A percentile compares a stretch with the other conserved stretches of the same genome.
phyloP scores from a whole-genome alignment of 441 rosid genomes.

The Geranium incanum region DNA sequence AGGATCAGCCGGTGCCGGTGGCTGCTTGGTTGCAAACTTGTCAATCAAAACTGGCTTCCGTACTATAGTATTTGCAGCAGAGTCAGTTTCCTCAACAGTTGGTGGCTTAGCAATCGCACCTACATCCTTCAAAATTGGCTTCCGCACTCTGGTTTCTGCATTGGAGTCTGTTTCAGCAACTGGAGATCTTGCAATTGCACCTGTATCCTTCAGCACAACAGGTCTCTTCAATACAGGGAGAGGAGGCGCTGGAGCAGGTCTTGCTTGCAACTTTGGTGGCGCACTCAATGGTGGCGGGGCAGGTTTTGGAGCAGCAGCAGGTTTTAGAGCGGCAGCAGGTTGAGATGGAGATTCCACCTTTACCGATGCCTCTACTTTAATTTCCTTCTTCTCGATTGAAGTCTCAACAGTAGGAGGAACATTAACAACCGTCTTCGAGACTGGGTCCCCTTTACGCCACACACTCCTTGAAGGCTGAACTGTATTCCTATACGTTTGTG shows the following conservation, averaged over 20 bases:
- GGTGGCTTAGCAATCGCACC: conserved; percentile 53
- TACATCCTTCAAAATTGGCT: conserved; percentile 48
- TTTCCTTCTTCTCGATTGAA: conserved; percentile 26
- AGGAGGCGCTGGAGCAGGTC: conserved; percentile 58
- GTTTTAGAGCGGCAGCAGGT: conserved; percentile 17
- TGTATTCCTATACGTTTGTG: conserved; percentile 29
- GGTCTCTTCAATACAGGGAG: conserved; percentile 47
- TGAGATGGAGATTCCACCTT: conserved; percentile 15
- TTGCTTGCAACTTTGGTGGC: conserved; percentile 65
- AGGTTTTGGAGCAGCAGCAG: conserved; percentile 31
- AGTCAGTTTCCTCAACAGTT: conserved; percentile 22
- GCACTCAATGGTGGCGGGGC: conserved; percentile 55
- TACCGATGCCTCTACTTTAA: conserved; percentile 26
- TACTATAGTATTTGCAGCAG: conserved; percentile 18
- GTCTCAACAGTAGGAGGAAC: conserved; percentile 38
- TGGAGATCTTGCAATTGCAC: conserved; percentile 46
- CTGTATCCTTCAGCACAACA: conserved; percentile 67
- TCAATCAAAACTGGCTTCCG: conserved; percentile 40
- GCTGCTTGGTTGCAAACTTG: conserved; percentile 75
- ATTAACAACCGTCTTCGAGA: conserved; percentile 58
- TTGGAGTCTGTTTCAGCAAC: conserved; percentile 29
- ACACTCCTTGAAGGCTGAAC: conserved; percentile 77
- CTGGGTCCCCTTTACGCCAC: conserved; percentile 88
- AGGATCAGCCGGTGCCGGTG: conserved; percentile 54
- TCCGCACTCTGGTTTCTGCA: background rate